Percentiles rank a stretch among this genome's conserved stretches.
Evolutionary conservation across 768 basidiomycete species (phyloP).

Genomic region (Boletus rubroflammeus): DNA sequence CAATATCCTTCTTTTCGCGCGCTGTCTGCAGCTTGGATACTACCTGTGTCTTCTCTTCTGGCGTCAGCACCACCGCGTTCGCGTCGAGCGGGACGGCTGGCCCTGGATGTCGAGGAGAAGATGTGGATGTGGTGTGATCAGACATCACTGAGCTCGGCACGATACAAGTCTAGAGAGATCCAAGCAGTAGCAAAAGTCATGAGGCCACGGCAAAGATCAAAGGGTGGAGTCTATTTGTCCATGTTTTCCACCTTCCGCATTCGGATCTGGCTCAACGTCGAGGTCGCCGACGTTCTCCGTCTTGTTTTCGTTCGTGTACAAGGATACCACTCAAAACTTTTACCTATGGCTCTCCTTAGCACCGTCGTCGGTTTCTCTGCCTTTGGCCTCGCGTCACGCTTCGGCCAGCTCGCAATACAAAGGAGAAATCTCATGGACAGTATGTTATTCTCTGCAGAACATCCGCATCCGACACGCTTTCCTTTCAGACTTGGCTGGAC

Average conservation of each 20-base stretch:
- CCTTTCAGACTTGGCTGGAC: slow-evolving; percentile 64
- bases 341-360: slow-evolving; percentile 59
- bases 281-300: slow-evolving; percentile 9
- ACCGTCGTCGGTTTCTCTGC: slow-evolving; percentile 75
- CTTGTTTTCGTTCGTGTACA: background rate
- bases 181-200: background rate
- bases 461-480: background rate
- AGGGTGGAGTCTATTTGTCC: slow-evolving; percentile 20
- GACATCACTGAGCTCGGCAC: slow-evolving; percentile 14
- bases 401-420: slow-evolving; percentile 87
- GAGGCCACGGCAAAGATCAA: no score
- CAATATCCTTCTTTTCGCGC: slow-evolving; percentile 63
- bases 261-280: background rate
- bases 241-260: slow-evolving; percentile 20
- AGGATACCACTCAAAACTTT: background rate
- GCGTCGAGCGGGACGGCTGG: slow-evolving; percentile 15
- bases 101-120: background rate
- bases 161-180: background rate
- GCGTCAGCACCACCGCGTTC: slow-evolving; percentile 14
- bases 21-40: slow-evolving; percentile 55
- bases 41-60: slow-evolving; percentile 29
- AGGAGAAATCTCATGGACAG: slow-evolving; percentile 75
- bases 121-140: slow-evolving; percentile 1
- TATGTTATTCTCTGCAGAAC: slow-evolving; percentile 40
- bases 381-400: slow-evolving; percentile 78